Evolutionary conservation across 1,284 basidiomycete genomes (phyloP), one percentile per base, ranked within the genome.

Genomic region (Schizopora paradoxa): DNA sequence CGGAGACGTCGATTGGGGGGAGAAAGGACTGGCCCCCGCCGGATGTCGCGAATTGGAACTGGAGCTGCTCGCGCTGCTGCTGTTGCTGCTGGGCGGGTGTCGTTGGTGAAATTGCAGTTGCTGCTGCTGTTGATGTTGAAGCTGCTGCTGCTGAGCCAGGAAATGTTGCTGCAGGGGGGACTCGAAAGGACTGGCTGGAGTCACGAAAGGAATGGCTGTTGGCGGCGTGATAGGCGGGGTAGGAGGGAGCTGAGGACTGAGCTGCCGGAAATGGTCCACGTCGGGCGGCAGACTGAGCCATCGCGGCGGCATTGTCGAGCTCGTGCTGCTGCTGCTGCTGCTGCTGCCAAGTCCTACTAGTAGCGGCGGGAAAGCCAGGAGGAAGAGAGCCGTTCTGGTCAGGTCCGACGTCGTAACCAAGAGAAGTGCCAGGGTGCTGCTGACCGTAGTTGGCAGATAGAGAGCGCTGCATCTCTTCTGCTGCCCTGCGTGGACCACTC

Each of bases 151-250:
- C 21, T 49, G 36, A 21, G n/a, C n/a, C n/a, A 64, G 66, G 71
- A 68, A 66, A 70, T 34, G 51, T 19, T 40, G 45, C 44, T 31
- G 37, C 27, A 22, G 56, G 31, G 33, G 62, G 61, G 64, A 58
- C 69, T 68, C 73, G 76, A 76, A 78, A 77, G 74, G 76, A 82
- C 77, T 82, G 81, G 73, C 70, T 66, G 70, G 75, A 66, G 69
- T 74, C 73, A 70, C 76, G 79, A 79, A 79, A 79, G 78, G 77
- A 81, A 76, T 79, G 77, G 56, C 55, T 68, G 62, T 64, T 66
- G 56, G 62, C 56, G 45, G 52, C 45, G 63, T 40, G 49, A 51
- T 47, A 42, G 49, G 49, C 36, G 46, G 44, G 33, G 50, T 45
- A 42, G 49, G 51, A 41, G 51, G 49, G 26, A 52, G 48, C n/a